A percentile compares a stretch with the other conserved stretches of the same genome.
phyloP scores from a whole-genome alignment of 352 stramenopile genomes.

The Blastocystis sp. region DNA sequence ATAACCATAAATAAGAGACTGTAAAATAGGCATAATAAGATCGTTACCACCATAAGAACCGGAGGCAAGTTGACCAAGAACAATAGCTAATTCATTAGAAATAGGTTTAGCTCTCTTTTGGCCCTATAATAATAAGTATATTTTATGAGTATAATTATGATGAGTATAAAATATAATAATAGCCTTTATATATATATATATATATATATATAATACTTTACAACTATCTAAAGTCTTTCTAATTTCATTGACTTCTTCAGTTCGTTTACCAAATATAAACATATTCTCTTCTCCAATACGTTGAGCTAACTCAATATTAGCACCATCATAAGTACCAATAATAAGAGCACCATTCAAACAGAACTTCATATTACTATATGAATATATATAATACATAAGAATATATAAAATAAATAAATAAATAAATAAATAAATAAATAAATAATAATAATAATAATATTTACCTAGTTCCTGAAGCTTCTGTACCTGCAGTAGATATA shows the following conservation, averaged over 20 bases:
- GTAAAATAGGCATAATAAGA: conserved; percentile 14
- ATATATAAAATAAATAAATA: too few relatives aligned
- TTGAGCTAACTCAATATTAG: conserved; percentile 41
- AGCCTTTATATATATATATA: background rate
- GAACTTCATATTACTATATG: conserved; percentile 29
- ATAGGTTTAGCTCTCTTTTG: conserved; percentile 1
- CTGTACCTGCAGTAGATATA: conserved; percentile 41
- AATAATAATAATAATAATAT: background rate
- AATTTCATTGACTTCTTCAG: conserved; percentile 39
- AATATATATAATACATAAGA: too few relatives aligned
- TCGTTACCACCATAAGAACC: background rate
- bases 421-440: too few relatives aligned
- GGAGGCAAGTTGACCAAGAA: conserved; percentile 23
- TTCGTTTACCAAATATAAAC: conserved; percentile 39
- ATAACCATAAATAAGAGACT: conserved; percentile 28
- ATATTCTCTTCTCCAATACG: conserved; percentile 43
- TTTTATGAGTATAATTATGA: too few relatives aligned
- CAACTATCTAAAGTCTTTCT: background rate
- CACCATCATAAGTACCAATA: conserved; percentile 41
- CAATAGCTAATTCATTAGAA: conserved; percentile 19
- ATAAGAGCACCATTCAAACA: conserved; percentile 42
- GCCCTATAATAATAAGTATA: background rate
- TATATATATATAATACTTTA: background rate
- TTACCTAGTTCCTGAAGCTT: conserved; percentile 39
- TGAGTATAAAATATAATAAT: background rate